A percentile compares a stretch with the other conserved stretches of the same genome.
phyloP scores from a whole-genome alignment of 192 early-diverging fungal genomes.

The Coemansia asiatica region DNA sequence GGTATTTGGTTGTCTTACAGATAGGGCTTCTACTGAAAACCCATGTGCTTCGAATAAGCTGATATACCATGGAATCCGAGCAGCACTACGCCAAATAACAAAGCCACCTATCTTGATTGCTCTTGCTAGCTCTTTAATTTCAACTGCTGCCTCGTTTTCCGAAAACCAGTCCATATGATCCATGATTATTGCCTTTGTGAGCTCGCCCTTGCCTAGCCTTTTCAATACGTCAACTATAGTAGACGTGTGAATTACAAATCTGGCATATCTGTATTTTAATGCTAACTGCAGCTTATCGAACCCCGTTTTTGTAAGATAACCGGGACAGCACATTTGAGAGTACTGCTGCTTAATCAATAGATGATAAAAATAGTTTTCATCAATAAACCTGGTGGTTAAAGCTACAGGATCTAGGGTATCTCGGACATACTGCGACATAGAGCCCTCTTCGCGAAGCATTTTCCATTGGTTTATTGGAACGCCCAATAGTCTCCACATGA shows the following conservation, averaged over 20 bases:
- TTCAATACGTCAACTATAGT: constrained; percentile 71
- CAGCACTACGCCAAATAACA: constrained; percentile 81
- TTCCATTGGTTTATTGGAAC: constrained; percentile 86
- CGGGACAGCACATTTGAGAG: constrained; percentile 66
- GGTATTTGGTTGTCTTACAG: constrained; percentile 66
- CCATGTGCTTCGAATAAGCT: constrained; percentile 67
- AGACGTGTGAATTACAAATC: constrained; percentile 78
- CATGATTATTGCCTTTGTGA: constrained; percentile 79
- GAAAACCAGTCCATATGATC: constrained; percentile 90
- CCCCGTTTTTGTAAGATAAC: constrained; percentile 72
- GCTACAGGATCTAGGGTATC: constrained; percentile 82
- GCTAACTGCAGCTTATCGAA: constrained; percentile 60
- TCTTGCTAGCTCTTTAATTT: constrained; percentile 66
- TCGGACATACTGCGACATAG: constrained; percentile 72
- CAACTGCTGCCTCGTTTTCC: constrained; percentile 64
- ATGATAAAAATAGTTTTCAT: constrained; percentile 88
- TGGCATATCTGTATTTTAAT: constrained; percentile 18
- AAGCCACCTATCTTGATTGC: constrained; percentile 63
- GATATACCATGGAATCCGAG: constrained; percentile 82
- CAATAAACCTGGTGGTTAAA: constrained; percentile 58
- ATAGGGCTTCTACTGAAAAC: constrained; percentile 66
- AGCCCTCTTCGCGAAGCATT: constrained; percentile 77
- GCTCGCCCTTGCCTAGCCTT: constrained; percentile 61
- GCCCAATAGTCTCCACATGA: constrained; percentile 83
- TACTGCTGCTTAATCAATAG: constrained; percentile 71